These are phyloP conservation scores for Fraxinus excelsior DNA, from an alignment of 257 asterid species.

Conservation along the genomic window DNA sequence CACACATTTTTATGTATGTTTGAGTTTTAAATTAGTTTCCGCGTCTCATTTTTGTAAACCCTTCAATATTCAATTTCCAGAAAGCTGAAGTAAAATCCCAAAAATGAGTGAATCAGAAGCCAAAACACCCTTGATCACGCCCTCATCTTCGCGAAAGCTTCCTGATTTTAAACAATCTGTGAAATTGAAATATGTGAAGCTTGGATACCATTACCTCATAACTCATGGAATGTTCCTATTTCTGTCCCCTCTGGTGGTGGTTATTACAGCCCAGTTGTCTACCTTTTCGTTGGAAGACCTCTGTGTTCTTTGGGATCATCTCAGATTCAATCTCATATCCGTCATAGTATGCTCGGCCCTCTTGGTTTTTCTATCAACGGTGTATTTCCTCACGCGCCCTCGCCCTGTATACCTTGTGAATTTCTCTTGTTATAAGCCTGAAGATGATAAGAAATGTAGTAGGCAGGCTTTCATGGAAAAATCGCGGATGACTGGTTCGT, in stretches of 20 bases:
- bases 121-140: slow-evolving; percentile 24
- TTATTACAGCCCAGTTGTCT: background rate
- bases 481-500: background rate
- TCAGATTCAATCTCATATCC: background rate
- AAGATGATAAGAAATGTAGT: background rate
- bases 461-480: background rate
- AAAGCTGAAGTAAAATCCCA: background rate
- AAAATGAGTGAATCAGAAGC: slow-evolving; percentile 33
- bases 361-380: background rate
- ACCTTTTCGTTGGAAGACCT: background rate
- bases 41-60: too few species aligned
- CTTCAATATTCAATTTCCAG: too few species aligned
- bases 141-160: slow-evolving; percentile 32
- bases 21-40: too few species aligned
- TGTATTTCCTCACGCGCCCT: background rate
- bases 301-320: background rate
- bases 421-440: background rate
- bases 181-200: slow-evolving; percentile 48
- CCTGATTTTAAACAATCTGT: slow-evolving; percentile 50
- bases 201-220: slow-evolving; percentile 45
- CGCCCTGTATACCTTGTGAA: background rate
- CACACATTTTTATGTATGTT: too few species aligned
- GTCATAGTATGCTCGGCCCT: background rate
- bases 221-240: slow-evolving; percentile 47
- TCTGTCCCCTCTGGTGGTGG: slow-evolving; percentile 34